Evolutionary conservation across 805 yeast species (phyloP).

Genomic region (Kuraishia hungarica): DNA sequence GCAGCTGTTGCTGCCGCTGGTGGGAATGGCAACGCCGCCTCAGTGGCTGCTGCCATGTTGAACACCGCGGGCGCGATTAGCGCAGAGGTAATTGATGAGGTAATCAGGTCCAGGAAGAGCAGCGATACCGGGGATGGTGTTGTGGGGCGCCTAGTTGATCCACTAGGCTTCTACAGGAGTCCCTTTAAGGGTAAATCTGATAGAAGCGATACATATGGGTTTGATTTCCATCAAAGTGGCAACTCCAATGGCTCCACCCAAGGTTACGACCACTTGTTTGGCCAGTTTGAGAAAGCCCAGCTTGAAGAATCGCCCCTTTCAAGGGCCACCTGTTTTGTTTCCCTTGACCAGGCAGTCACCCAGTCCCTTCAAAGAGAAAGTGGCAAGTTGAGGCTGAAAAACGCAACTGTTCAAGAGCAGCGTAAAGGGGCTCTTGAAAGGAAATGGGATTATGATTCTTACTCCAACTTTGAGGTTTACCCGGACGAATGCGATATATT

Average conservation of each 20-base stretch:
- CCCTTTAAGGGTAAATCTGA: neutral
- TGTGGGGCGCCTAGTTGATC: neutral
- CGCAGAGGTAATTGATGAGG: neutral
- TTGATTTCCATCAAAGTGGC: neutral
- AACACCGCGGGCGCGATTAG: neutral
- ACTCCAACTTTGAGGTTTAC: constrained; percentile 23
- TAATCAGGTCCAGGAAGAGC: neutral
- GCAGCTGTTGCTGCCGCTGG: neutral
- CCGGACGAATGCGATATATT: constrained; percentile 3
- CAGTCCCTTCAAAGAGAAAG: neutral
- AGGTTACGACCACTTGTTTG: neutral
- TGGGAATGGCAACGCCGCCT: neutral
- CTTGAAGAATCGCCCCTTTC: constrained; percentile 10
- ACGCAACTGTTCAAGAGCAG: constrained; percentile 16
- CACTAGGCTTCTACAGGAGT: neutral
- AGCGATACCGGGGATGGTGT: neutral
- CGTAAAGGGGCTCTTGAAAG: constrained; percentile 15
- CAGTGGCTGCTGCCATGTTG: neutral
- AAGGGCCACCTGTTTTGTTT: constrained; percentile 19
- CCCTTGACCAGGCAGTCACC: constrained; percentile 17
- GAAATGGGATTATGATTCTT: constrained; percentile 37
- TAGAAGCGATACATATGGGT: neutral
- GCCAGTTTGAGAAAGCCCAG: neutral
- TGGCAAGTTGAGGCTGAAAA: constrained; percentile 13
- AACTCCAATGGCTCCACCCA: neutral